phyloP scores from a whole-genome alignment of 2,329 filamentous ascomycete genomes.

The Botrytis porri region DNA sequence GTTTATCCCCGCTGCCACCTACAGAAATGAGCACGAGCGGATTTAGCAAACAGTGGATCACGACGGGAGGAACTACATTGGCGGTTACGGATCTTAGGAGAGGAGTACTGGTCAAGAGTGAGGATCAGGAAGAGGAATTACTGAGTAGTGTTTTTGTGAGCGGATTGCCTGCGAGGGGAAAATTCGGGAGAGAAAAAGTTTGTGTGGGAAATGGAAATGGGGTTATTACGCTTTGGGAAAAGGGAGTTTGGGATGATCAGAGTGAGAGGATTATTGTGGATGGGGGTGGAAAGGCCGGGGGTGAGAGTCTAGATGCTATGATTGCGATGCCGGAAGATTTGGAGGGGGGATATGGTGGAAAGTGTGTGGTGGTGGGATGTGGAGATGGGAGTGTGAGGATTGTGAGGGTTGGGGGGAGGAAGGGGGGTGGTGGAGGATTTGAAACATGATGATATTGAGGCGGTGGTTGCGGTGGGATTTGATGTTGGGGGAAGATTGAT shows the following conservation, averaged over 20 bases:
- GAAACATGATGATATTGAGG: slow-evolving; percentile 82
- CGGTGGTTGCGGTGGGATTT: slow-evolving; percentile 77
- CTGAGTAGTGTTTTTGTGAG: slow-evolving; percentile 77
- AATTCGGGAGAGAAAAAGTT: slow-evolving; percentile 70
- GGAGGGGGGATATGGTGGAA: slow-evolving; percentile 55
- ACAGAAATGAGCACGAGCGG: slow-evolving; percentile 79
- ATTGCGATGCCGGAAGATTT: slow-evolving; percentile 67
- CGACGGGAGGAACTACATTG: slow-evolving; percentile 85
- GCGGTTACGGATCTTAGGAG: slow-evolving; percentile 85
- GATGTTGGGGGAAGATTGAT: slow-evolving; percentile 85
- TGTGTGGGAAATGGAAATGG: slow-evolving; percentile 74
- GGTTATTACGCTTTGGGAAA: slow-evolving; percentile 89
- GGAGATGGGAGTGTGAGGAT: slow-evolving; percentile 78
- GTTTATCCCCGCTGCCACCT: slow-evolving; percentile 77
- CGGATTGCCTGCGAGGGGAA: slow-evolving; percentile 64
- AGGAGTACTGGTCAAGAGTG: slow-evolving; percentile 82
- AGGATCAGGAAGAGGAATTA: slow-evolving; percentile 92
- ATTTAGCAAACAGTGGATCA: slow-evolving; percentile 92
- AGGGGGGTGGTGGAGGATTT: slow-evolving; percentile 65
- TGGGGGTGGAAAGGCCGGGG: slow-evolving; percentile 54
- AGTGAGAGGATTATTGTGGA: slow-evolving; percentile 83
- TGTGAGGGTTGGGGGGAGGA: slow-evolving; percentile 68
- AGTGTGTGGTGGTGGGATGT: slow-evolving; percentile 74
- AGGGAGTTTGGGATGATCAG: slow-evolving; percentile 91
- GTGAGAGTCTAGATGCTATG: slow-evolving; percentile 79